Percentiles rank a stretch among this genome's conserved stretches.
Evolutionary conservation across 768 basidiomycete genomes (phyloP).

Genomic region (Leccinum aurantiacum): DNA sequence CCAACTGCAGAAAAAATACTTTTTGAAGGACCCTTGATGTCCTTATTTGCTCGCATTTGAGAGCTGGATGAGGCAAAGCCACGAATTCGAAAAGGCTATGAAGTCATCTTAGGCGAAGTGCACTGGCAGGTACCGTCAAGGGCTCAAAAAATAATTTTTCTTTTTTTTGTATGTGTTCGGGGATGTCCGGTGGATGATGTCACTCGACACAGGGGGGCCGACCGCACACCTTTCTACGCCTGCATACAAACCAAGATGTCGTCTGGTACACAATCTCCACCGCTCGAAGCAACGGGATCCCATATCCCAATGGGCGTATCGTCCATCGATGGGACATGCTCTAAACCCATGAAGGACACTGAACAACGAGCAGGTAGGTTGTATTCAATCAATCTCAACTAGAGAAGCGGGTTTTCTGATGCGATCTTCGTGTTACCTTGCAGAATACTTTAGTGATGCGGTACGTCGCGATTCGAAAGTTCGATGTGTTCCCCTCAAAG

Average conservation of each 20-base stretch:
- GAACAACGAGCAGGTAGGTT: slow-evolving; percentile 47
- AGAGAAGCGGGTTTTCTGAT: background rate
- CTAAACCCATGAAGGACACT: slow-evolving; percentile 38
- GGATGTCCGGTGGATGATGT: slow-evolving; percentile 28
- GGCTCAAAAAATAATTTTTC: slow-evolving; percentile 2
- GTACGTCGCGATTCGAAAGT: slow-evolving; percentile 11
- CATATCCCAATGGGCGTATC: slow-evolving; percentile 49
- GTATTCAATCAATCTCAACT: background rate
- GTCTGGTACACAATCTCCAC: slow-evolving; percentile 54
- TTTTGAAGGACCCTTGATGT: too few relatives aligned
- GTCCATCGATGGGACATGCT: slow-evolving; percentile 39
- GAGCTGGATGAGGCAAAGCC: background rate
- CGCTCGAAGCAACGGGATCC: slow-evolving; percentile 49
- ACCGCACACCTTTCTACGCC: background rate
- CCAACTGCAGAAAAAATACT: too few relatives aligned
- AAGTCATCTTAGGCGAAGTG: too few relatives aligned
- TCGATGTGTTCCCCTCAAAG: background rate
- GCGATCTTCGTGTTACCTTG: background rate
- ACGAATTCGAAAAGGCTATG: too few relatives aligned
- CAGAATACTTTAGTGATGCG: slow-evolving; percentile 33
- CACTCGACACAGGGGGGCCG: slow-evolving; percentile 10
- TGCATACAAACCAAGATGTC: slow-evolving; percentile 12
- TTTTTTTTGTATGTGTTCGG: slow-evolving; percentile 22
- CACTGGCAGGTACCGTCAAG: too few relatives aligned
- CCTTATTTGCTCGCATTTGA: background rate